Evolutionary conservation across 2,329 filamentous ascomycete species (phyloP).

Genomic region (Aureobasidium pullulans): DNA sequence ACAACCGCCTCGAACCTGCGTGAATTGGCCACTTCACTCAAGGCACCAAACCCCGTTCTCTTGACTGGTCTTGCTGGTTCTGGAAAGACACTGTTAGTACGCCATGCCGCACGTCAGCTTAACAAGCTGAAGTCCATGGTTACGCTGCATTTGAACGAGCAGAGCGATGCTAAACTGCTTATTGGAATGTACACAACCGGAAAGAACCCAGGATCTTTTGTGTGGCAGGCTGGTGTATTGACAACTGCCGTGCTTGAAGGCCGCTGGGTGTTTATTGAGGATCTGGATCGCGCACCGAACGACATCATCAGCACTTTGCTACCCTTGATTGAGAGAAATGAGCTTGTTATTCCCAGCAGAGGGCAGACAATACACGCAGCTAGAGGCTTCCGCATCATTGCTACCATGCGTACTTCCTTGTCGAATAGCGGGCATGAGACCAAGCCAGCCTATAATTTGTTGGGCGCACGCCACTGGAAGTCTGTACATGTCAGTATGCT

Average conservation of each 20-base stretch:
- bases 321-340: constrained; percentile 85
- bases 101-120: constrained; percentile 72
- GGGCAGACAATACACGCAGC: constrained; percentile 79
- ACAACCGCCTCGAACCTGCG: constrained; percentile 69
- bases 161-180: constrained; percentile 94
- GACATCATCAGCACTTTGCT: constrained; percentile 91
- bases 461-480: constrained; percentile 83
- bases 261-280: constrained; percentile 94
- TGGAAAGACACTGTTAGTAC: constrained; percentile 82
- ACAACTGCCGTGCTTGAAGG: constrained; percentile 92
- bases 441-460: constrained; percentile 58
- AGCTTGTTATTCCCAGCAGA: constrained; percentile 80
- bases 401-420: constrained; percentile 69
- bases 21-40: constrained; percentile 59
- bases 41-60: constrained; percentile 63
- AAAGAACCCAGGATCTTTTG: constrained; percentile 78
- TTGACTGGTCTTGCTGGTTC: constrained; percentile 77
- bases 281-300: constrained; percentile 87
- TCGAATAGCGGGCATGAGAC: constrained; percentile 64
- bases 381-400: constrained; percentile 81
- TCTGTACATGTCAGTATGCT: constrained; percentile 63
- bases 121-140: constrained; percentile 78
- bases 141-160: constrained; percentile 92
- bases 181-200: constrained; percentile 91
- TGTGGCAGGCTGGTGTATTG: constrained; percentile 85